phyloP scores from a whole-genome alignment of 78 protist species.

The Dictyostelium firmibasis region DNA sequence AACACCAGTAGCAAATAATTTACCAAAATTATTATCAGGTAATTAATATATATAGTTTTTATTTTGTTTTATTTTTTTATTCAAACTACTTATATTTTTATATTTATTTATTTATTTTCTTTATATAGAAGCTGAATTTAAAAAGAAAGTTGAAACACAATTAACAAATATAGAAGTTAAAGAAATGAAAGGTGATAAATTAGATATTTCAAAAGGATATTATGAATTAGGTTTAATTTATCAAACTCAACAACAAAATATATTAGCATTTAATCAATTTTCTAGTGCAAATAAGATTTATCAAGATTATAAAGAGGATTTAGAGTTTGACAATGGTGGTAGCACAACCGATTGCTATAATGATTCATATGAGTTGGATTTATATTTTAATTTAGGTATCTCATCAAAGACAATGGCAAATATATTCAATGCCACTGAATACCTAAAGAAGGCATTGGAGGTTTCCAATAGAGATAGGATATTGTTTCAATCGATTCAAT shows the following conservation, averaged over 20 bases:
- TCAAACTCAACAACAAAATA: constrained; percentile 38
- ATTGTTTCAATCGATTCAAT: neutral
- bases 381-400: constrained; percentile 42
- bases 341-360: neutral
- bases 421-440: constrained; percentile 68
- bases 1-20: neutral
- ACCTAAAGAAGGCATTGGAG: constrained; percentile 61
- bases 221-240: constrained; percentile 54
- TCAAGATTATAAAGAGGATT: constrained; percentile 71
- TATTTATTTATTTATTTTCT: neutral
- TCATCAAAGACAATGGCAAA: constrained; percentile 63
- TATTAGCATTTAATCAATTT: constrained; percentile 44
- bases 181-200: constrained; percentile 46
- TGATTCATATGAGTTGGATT: constrained; percentile 25
- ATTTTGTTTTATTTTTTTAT: neutral
- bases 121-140: constrained; percentile 33
- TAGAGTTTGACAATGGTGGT: constrained; percentile 11
- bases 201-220: constrained; percentile 47
- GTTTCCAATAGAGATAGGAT: neutral
- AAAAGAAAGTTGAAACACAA: constrained; percentile 52
- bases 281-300: constrained; percentile 39
- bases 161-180: constrained; percentile 3
- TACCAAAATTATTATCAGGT: constrained; percentile 5
- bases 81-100: neutral
- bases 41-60: neutral